Evolutionary conservation across 331 rosid species (phyloP).

Genomic region (Acacia concinna): DNA sequence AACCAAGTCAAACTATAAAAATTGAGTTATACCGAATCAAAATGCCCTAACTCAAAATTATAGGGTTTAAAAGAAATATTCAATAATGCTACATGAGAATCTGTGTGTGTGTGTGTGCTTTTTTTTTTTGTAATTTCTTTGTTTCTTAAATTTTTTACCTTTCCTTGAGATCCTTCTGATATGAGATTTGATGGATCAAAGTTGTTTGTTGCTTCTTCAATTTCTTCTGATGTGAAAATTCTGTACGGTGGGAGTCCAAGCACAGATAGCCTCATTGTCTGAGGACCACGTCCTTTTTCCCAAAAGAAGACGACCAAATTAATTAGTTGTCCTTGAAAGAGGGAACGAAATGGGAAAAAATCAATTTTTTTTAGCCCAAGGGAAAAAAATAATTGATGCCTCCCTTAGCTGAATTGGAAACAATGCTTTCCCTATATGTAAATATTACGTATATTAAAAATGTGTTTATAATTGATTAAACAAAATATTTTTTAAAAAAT

Average conservation of each 20-base stretch:
- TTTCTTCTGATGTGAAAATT: conserved; percentile 70
- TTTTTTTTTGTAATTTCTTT: too few species aligned
- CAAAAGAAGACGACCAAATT: conserved; percentile 10
- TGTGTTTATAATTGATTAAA: too few species aligned
- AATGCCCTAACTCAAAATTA: too few species aligned
- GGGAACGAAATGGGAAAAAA: not conserved
- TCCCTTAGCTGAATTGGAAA: not conserved
- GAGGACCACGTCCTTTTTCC: conserved; percentile 64
- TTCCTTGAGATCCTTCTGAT: conserved; percentile 60
- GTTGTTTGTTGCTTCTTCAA: conserved; percentile 76
- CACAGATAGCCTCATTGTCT: conserved; percentile 44
- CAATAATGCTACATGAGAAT: not conserved
- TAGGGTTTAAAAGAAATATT: too few species aligned
- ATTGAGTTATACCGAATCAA: too few species aligned
- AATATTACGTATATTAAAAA: too few species aligned
- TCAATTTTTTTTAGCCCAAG: not conserved
- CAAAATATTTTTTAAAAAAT: too few species aligned
- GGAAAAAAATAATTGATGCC: not conserved
- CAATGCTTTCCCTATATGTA: not conserved
- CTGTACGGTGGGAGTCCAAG: conserved; percentile 67
- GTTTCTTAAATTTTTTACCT: conserved; percentile 43
- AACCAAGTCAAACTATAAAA: too few species aligned
- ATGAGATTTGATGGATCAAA: conserved; percentile 60
- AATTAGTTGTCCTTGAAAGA: not conserved
- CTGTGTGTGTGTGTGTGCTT: too few species aligned